Percentiles rank a stretch among this genome's conserved stretches.
Conservation (phyloP, 345 rosid genomes). For the Theobroma cacao region DNA sequence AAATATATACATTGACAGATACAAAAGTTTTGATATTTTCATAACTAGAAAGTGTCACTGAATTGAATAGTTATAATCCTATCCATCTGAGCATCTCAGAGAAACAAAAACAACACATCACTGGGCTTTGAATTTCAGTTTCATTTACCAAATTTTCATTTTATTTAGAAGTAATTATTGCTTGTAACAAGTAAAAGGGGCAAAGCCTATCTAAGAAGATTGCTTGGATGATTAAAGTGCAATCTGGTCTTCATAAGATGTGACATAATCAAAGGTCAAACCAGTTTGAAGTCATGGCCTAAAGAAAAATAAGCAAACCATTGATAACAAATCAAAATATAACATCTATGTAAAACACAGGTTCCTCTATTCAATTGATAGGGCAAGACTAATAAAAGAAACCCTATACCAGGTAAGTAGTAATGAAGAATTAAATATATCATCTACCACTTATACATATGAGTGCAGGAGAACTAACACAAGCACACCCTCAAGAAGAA, state of each 20-base stretch:
- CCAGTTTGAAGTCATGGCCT: neutral
- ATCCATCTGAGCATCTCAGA: neutral
- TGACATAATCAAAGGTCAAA: neutral
- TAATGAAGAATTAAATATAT: neutral
- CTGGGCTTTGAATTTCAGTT: neutral
- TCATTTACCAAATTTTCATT: neutral
- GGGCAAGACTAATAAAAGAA: neutral
- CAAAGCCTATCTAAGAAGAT: neutral
- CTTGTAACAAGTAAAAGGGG: neutral
- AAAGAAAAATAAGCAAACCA: neutral
- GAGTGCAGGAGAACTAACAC: neutral
- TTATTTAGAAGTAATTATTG: neutral
- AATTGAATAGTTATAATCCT: neutral
- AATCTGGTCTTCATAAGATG: too few relatives aligned
- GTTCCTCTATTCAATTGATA: neutral
- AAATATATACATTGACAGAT: neutral
- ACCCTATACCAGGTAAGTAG: neutral
- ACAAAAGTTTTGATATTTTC: neutral
- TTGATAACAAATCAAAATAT: neutral
- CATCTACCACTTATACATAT: neutral
- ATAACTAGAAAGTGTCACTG: neutral
- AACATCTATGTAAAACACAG: neutral
- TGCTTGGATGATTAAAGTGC: neutral
- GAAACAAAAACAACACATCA: neutral
- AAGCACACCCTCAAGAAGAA: neutral